Evolutionary conservation across 108 stramenopile species (phyloP).

Genomic region (Aurantiochytrium sp.): DNA sequence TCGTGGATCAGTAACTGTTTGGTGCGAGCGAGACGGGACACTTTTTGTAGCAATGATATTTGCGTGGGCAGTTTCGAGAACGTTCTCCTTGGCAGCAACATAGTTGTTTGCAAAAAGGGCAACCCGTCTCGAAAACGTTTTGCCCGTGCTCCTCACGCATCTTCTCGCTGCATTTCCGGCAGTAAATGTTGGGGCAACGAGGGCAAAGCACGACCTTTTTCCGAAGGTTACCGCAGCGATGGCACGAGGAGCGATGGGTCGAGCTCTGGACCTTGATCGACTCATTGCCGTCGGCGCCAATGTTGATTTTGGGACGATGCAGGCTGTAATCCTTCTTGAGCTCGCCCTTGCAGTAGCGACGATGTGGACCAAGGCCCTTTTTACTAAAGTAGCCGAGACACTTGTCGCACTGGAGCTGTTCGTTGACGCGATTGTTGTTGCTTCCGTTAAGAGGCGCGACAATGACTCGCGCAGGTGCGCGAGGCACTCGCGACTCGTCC

Average conservation of each 20-base stretch:
- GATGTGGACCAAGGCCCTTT: background rate
- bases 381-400: slow-evolving; percentile 1
- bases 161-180: slow-evolving; percentile 8
- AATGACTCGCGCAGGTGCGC: no score
- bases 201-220: background rate
- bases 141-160: background rate
- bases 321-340: background rate
- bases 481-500: no score
- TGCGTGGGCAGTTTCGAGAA: background rate
- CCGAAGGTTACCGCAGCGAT: slow-evolving; percentile 7
- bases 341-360: slow-evolving; percentile 6
- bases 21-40: background rate
- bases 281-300: background rate
- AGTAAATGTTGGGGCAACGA: background rate
- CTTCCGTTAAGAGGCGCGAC: no score
- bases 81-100: background rate
- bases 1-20: background rate
- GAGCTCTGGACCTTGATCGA: background rate
- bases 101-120: slow-evolving; percentile 1
- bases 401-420: slow-evolving; percentile 10
- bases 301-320: background rate
- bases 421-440: background rate
- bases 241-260: slow-evolving; percentile 9
- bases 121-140: background rate
- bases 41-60: slow-evolving; percentile 5